phyloP scores from a whole-genome alignment of 1,284 basidiomycete species.

The Malassezia dermatis region DNA sequence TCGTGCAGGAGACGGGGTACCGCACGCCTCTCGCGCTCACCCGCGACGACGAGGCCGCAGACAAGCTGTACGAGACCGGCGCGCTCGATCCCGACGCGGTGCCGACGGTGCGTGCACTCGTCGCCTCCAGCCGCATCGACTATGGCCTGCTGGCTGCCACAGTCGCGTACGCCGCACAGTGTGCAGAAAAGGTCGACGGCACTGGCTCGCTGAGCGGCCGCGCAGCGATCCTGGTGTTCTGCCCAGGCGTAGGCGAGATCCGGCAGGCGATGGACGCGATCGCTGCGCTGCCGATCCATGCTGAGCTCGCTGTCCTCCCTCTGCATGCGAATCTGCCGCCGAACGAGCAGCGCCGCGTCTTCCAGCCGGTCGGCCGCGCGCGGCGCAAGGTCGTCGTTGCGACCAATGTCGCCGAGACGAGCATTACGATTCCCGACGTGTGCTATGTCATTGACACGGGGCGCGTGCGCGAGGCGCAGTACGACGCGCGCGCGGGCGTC shows the following conservation, averaged over 20 bases:
- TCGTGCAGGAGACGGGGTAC: slow-evolving; percentile 23
- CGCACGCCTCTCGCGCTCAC: slow-evolving; percentile 41
- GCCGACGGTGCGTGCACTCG: slow-evolving; percentile 57
- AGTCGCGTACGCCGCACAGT: slow-evolving; percentile 52
- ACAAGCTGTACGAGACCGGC: slow-evolving; percentile 16
- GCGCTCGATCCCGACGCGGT: slow-evolving; percentile 51
- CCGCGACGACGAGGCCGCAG: slow-evolving; percentile 50
- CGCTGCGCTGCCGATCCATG: slow-evolving; percentile 42
- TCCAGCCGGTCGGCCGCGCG: slow-evolving; percentile 53
- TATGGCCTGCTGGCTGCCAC: slow-evolving; percentile 64
- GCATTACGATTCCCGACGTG: slow-evolving; percentile 61
- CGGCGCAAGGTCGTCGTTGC: slow-evolving; percentile 77
- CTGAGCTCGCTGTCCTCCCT: slow-evolving; percentile 57
- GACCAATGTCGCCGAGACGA: slow-evolving; percentile 77
- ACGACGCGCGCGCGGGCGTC: slow-evolving; percentile 65
- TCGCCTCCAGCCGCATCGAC: slow-evolving; percentile 61
- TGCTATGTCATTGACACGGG: slow-evolving; percentile 59
- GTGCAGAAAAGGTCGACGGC: slow-evolving; percentile 53
- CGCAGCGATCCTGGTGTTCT: slow-evolving; percentile 66
- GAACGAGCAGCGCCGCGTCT: slow-evolving; percentile 73
- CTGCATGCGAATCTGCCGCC: slow-evolving; percentile 80
- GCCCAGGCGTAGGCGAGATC: slow-evolving; percentile 58
- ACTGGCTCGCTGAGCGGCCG: slow-evolving; percentile 43
- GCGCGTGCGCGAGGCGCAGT: slow-evolving; percentile 78
- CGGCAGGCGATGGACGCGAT: slow-evolving; percentile 64